Evolutionary conservation across 2,329 filamentous ascomycete species (phyloP).

Genomic region (Fusarium torreyae): DNA sequence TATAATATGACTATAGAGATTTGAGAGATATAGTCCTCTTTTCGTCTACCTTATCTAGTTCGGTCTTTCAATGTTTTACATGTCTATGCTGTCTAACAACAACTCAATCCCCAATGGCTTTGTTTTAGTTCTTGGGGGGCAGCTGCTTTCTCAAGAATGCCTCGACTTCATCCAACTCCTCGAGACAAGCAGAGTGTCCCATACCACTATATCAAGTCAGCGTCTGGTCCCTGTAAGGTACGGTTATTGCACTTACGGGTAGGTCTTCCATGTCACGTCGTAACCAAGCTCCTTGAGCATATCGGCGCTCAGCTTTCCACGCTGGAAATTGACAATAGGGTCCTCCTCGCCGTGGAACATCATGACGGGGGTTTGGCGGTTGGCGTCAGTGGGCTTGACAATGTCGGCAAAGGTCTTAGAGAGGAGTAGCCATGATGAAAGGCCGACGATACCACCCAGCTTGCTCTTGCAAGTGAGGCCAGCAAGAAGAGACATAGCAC

Average conservation of each 20-base stretch:
- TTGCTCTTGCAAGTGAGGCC: slow-evolving; percentile 81
- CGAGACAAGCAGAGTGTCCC: slow-evolving; percentile 80
- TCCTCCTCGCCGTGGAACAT: slow-evolving; percentile 91
- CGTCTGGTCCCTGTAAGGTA: not conserved
- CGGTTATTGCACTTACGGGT: slow-evolving; percentile 68
- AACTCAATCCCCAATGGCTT: not conserved
- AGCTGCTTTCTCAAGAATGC: slow-evolving; percentile 64
- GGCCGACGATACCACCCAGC: slow-evolving; percentile 88
- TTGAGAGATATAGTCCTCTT: slow-evolving; percentile 1
- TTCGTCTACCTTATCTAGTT: slow-evolving; percentile 10
- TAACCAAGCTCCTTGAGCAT: slow-evolving; percentile 78
- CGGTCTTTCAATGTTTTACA: not conserved
- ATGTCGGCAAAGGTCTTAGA: slow-evolving; percentile 61
- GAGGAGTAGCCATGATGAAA: slow-evolving; percentile 87
- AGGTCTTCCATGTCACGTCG: slow-evolving; percentile 82
- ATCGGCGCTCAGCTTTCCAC: slow-evolving; percentile 78
- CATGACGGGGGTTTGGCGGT: slow-evolving; percentile 84
- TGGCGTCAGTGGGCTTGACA: slow-evolving; percentile 59
- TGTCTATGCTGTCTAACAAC: slow-evolving; percentile 1
- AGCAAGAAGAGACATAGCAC: slow-evolving; percentile 86
- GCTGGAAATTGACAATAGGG: slow-evolving; percentile 77
- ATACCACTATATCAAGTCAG: slow-evolving; percentile 68
- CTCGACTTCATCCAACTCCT: slow-evolving; percentile 89
- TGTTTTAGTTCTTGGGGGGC: slow-evolving; percentile 52
- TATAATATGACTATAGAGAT: slow-evolving; percentile 14